A percentile compares a stretch with the other conserved stretches of the same genome.
Conservation (phyloP, 495 filamentous ascomycete genomes). For the Astrothelium subdiscretum region DNA sequence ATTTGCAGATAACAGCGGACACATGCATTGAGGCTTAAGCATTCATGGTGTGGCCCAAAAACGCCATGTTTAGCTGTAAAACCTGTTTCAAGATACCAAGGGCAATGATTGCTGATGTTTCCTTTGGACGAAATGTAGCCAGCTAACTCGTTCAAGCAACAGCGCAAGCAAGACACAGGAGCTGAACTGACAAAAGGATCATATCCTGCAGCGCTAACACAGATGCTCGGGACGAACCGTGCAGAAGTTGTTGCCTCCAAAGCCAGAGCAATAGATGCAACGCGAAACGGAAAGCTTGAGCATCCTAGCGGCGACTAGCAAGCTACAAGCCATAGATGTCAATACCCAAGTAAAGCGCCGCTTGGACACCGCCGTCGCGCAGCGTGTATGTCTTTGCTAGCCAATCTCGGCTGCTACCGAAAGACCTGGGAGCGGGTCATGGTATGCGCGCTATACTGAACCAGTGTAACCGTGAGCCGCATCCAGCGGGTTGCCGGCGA, state of each 20-base stretch:
- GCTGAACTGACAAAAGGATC: neutral
- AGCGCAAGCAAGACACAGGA: neutral
- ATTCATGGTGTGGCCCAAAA: neutral
- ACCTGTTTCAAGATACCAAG: neutral
- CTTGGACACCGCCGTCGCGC: neutral
- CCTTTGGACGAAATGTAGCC: neutral
- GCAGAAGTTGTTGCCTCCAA: neutral
- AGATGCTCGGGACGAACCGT: conserved; percentile 1
- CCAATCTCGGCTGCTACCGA: neutral
- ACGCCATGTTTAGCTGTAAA: neutral
- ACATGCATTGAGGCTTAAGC: conserved; percentile 8
- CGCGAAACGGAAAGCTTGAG: neutral
- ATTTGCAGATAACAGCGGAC: conserved; percentile 16
- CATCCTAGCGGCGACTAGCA: neutral
- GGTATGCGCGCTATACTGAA: neutral
- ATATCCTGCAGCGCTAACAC: neutral
- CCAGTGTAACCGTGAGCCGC: neutral
- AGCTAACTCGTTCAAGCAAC: neutral
- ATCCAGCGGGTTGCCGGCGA: neutral
- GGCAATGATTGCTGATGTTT: neutral
- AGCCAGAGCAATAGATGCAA: neutral
- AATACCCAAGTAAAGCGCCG: neutral
- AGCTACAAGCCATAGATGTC: neutral
- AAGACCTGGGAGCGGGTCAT: neutral
- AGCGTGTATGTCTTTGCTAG: neutral